phyloP scores from a whole-genome alignment of 192 early-diverging fungal genomes.

The Coemansia sp. region DNA sequence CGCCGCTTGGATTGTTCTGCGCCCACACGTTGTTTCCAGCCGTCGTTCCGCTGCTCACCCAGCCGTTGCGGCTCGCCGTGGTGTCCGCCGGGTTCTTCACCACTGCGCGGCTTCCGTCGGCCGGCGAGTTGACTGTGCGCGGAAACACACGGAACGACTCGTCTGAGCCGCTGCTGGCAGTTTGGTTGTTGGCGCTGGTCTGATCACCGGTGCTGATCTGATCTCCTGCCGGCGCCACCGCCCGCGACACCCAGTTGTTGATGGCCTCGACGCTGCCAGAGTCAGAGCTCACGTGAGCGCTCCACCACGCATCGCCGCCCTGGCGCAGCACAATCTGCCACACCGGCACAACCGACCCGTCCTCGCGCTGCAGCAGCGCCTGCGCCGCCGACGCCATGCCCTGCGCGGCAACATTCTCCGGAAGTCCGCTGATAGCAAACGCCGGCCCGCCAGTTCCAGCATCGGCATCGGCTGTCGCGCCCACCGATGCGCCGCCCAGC shows the following conservation, averaged over 20 bases:
- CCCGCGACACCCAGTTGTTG: slow-evolving; percentile 74
- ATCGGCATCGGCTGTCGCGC: not conserved
- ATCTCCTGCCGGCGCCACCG: slow-evolving; percentile 35
- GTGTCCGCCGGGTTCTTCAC: slow-evolving; percentile 59
- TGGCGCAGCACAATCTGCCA: slow-evolving; percentile 85
- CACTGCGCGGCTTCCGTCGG: slow-evolving; percentile 63
- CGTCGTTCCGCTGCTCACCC: slow-evolving; percentile 70
- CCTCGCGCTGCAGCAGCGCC: slow-evolving; percentile 66
- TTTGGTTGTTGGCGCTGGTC: no score
- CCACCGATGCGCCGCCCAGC: not conserved
- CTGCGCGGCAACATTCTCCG: slow-evolving; percentile 33
- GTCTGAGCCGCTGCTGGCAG: slow-evolving; percentile 19
- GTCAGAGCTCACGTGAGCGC: slow-evolving; percentile 65
- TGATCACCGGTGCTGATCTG: no score
- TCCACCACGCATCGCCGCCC: slow-evolving; percentile 76
- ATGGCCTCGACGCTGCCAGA: slow-evolving; percentile 68
- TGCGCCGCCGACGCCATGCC: slow-evolving; percentile 55
- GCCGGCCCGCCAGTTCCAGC: not conserved
- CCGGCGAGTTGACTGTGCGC: slow-evolving; percentile 76
- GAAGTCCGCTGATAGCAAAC: slow-evolving; percentile 12
- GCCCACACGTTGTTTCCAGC: slow-evolving; percentile 93
- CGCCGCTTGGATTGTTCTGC: slow-evolving; percentile 83
- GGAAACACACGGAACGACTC: slow-evolving; percentile 80
- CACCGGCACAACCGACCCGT: slow-evolving; percentile 64
- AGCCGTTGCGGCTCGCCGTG: slow-evolving; percentile 76